Base-by-base conservation (phyloP, 2,329 filamentous ascomycete genomes). In the Helotiales sp. region DNA sequence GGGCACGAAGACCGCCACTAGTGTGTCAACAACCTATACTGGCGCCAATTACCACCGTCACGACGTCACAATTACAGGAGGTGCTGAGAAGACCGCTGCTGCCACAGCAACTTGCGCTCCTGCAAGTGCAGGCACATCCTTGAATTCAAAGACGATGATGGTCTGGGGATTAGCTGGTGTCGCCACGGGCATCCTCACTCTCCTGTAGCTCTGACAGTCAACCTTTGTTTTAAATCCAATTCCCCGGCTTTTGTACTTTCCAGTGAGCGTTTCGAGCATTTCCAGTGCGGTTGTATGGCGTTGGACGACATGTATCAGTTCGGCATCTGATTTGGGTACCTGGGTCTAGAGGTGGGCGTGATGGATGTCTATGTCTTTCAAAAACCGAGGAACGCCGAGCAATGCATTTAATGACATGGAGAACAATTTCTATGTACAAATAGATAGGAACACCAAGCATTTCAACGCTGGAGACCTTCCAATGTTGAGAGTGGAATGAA, bases 21-120 rank as follows among this genome's bases (percentile, higher is more conserved):
- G 28, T 15, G 13, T 24, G 1, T 15, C 7, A 3, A 22, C 32
- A 7, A 57, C 37, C 17, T 34, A 47, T 8, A n/a, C 57, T 17
- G 49, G 57, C 4, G 6, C 57, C 0, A 28, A 11, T n/a, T 65
- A 65, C 49, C 49, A 61, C 49, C 57, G 63, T n/a, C 57, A 26
- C 47, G 63, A 65, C 32, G 63, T 65, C 30, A 47, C 57, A 6
- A 65, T 65, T 32, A 65, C 63, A 6, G 63, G 47, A 3, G 63
- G 57, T 8, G 63, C 63, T 15, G 63, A 65, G 26, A 65, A 65
- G 63, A 65, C 57, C 13, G 63, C 63, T 13, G 26, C n/a, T 30
- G 63, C 57, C 7, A 55, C 63, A 3, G 63, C n/a, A 7, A 52
- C 63, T 24, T 64, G 63, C 45, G 52, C n/a, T 8, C 30, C 45